These are phyloP conservation scores for Actinomucor elegans DNA, from an alignment of 371 early-diverging fungal genomes.

Conservation along the genomic window DNA sequence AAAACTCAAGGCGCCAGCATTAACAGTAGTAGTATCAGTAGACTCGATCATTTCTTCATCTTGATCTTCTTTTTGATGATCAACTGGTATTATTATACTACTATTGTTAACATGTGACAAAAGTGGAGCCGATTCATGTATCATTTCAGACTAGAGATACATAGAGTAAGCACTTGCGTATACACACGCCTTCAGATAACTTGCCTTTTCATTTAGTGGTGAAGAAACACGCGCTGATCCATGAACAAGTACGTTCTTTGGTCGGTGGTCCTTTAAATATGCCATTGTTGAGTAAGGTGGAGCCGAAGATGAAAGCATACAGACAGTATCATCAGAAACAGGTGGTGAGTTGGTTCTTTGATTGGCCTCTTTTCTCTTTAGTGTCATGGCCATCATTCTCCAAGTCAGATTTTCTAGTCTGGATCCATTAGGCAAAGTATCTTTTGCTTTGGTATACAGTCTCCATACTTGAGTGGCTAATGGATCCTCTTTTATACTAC, in stretches of 20 bases:
- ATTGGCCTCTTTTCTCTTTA: conserved; percentile 39
- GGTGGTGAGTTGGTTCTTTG: conserved; percentile 12
- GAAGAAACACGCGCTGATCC: conserved; percentile 19
- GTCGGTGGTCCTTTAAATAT: neutral
- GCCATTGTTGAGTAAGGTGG: conserved; percentile 20
- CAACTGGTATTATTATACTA: conserved; percentile 32
- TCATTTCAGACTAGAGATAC: neutral
- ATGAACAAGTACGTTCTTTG: conserved; percentile 22
- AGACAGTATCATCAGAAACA: conserved; percentile 10
- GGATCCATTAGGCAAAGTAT: conserved; percentile 59
- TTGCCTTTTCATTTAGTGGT: conserved; percentile 5
- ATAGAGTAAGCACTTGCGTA: no score
- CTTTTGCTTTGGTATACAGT: conserved; percentile 71
- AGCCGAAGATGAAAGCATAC: conserved; percentile 28
- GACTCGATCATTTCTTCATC: conserved; percentile 20
- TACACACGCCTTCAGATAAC: neutral
- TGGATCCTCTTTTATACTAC: conserved; percentile 34
- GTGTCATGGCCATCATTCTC: conserved; percentile 70
- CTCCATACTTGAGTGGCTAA: conserved; percentile 66
- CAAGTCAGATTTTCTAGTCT: conserved; percentile 71
- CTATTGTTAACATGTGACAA: conserved; percentile 12
- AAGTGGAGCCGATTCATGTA: neutral
- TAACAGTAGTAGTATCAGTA: neutral
- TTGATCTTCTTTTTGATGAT: neutral
- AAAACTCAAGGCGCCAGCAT: conserved; percentile 32